phyloP scores from a whole-genome alignment of 208 protist genomes.

The Wallacemonas sp. region DNA sequence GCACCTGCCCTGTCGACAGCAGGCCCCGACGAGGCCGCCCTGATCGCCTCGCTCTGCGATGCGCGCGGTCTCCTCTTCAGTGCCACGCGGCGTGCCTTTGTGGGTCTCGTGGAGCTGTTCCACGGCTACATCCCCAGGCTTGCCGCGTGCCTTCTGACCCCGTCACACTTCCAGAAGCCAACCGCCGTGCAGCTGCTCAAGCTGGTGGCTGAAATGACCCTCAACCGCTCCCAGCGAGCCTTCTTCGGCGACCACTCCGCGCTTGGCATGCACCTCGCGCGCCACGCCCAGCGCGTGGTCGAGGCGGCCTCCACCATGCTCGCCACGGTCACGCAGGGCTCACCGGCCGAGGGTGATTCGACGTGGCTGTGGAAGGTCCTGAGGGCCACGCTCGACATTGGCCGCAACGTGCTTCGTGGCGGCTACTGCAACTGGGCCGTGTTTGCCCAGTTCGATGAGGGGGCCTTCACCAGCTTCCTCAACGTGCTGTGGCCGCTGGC shows the following conservation, averaged over 20 bases:
- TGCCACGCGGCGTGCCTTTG: conserved; percentile 34
- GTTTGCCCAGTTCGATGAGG: conserved; percentile 52
- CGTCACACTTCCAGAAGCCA: conserved; percentile 12
- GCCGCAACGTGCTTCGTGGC: conserved; percentile 46
- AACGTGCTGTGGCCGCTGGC: conserved; percentile 40
- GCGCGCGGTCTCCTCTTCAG: conserved; percentile 42
- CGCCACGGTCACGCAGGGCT: not conserved
- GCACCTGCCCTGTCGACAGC: not conserved
- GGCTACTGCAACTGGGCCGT: conserved; percentile 66
- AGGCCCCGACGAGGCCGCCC: not conserved
- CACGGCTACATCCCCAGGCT: conserved; percentile 29
- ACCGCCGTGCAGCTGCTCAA: conserved; percentile 27
- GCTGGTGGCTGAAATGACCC: conserved; percentile 38
- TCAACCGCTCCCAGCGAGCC: conserved; percentile 48
- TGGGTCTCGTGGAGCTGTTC: conserved; percentile 34
- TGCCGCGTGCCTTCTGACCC: conserved; percentile 23
- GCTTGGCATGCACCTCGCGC: conserved; percentile 29
- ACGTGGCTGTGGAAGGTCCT: conserved; percentile 58
- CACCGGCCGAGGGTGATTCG: not conserved
- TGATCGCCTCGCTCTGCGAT: conserved; percentile 31
- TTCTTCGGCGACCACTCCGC: conserved; percentile 32
- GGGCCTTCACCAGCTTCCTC: conserved; percentile 35
- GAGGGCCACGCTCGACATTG: conserved; percentile 35
- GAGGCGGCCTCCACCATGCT: conserved; percentile 18
- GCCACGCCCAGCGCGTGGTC: conserved; percentile 26